phyloP scores from a whole-genome alignment of 805 yeast species.

The Komagataella pseudopastoris region DNA sequence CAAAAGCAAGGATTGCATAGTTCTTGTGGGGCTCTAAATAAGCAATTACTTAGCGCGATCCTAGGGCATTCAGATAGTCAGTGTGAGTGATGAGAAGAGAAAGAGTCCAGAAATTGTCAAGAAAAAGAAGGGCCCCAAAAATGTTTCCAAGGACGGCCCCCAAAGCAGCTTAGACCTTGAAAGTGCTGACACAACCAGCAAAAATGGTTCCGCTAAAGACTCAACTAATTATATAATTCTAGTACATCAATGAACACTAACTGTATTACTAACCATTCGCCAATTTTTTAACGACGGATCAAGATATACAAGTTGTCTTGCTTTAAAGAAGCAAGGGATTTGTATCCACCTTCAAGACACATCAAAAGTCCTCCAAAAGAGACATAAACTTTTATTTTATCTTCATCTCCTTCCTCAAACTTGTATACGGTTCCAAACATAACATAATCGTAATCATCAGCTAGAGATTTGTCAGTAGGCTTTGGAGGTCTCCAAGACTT shows the following conservation, averaged over 20 bases:
- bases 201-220: background rate
- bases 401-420: conserved; percentile 70
- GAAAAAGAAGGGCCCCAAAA: background rate
- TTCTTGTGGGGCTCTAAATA: background rate
- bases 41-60: background rate
- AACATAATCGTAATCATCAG: conserved; percentile 95
- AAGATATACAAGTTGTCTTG: conserved; percentile 89
- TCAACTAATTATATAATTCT: background rate
- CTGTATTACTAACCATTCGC: background rate
- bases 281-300: conserved; percentile 41
- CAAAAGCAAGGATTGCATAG: conserved; percentile 2
- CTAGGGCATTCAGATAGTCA: background rate
- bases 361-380: conserved; percentile 92
- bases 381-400: conserved; percentile 70
- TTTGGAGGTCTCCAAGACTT: conserved; percentile 79
- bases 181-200: no score
- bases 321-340: conserved; percentile 76
- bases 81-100: background rate
- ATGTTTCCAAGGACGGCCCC: background rate
- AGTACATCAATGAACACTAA: background rate
- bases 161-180: no score
- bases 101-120: background rate
- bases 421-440: conserved; percentile 97
- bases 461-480: conserved; percentile 71
- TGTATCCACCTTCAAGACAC: conserved; percentile 91